phyloP scores from a whole-genome alignment of 2,329 filamentous ascomycete species.

The Pestalotiopsis sp. region DNA sequence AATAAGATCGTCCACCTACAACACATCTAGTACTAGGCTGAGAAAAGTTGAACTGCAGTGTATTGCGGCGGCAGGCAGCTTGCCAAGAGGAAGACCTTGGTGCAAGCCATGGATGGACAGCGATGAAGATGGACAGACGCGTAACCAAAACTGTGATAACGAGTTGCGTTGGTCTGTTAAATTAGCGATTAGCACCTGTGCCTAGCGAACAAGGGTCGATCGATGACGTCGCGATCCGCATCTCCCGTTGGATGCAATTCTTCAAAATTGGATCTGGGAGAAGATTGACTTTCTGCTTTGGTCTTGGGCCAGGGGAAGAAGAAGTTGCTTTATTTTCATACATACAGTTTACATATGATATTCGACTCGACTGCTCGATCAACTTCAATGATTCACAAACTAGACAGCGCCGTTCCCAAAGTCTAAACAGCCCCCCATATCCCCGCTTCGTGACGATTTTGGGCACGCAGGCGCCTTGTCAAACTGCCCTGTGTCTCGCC shows the following conservation, averaged over 20 bases:
- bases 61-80: background rate
- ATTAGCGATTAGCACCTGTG: slow-evolving; percentile 5
- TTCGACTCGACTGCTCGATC: no score
- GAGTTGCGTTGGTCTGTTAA: background rate
- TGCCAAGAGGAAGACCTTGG: no score
- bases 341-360: no score
- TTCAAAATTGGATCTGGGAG: background rate
- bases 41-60: background rate
- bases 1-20: background rate
- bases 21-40: background rate
- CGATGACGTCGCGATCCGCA: slow-evolving; percentile 2
- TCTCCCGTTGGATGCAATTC: slow-evolving; percentile 1
- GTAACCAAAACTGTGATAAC: background rate
- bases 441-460: background rate
- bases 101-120: background rate
- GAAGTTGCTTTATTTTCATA: background rate
- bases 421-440: background rate
- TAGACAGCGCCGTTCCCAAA: background rate
- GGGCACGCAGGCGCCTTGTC: background rate
- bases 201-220: background rate
- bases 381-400: background rate
- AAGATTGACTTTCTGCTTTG: background rate
- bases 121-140: slow-evolving; percentile 1
- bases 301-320: background rate
- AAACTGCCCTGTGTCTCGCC: background rate